Conservation (phyloP, 192 early-diverging fungal species). For the Gaertneriomyces semiglobifer region DNA sequence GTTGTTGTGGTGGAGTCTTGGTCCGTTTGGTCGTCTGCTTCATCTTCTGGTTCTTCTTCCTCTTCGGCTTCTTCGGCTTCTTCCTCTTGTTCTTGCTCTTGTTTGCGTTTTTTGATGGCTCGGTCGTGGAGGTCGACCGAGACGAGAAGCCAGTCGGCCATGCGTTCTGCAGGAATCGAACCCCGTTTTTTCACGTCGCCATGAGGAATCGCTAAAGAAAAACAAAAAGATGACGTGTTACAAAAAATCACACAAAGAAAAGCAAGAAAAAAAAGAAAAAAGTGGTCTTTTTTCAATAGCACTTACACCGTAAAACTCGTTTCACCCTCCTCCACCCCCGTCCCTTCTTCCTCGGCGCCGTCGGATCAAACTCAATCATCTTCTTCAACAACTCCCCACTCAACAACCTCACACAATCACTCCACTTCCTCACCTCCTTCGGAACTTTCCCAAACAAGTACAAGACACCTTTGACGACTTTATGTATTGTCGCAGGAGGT, state of each 20-base stretch:
- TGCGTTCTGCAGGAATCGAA: conserved; percentile 48
- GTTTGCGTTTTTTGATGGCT: conserved; percentile 44
- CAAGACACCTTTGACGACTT: conserved; percentile 51
- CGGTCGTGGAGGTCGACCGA: conserved; percentile 42
- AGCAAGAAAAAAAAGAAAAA: conserved; percentile 10
- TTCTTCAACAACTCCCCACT: conserved; percentile 49
- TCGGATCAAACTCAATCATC: conserved; percentile 56
- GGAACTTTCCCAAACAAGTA: conserved; percentile 55
- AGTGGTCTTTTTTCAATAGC: not conserved
- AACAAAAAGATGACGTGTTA: not conserved
- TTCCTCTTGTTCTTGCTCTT: not conserved
- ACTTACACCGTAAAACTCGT: conserved; percentile 48
- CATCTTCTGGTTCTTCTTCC: conserved; percentile 25
- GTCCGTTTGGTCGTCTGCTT: conserved; percentile 2
- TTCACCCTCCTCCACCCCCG: conserved; percentile 43
- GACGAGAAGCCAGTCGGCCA: conserved; percentile 55
- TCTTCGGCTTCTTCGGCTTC: conserved; percentile 30
- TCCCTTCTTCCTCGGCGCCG: conserved; percentile 51
- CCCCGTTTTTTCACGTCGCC: conserved; percentile 49
- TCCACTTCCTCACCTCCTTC: conserved; percentile 6
- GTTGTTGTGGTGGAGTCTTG: too few relatives aligned
- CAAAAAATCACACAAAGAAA: too few relatives aligned
- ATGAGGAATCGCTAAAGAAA: conserved; percentile 35
- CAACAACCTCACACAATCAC: conserved; percentile 36
- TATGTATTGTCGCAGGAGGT: conserved; percentile 50